Base-by-base conservation (phyloP, 192 early-diverging fungal species). In the Mortierella claussenii region DNA sequence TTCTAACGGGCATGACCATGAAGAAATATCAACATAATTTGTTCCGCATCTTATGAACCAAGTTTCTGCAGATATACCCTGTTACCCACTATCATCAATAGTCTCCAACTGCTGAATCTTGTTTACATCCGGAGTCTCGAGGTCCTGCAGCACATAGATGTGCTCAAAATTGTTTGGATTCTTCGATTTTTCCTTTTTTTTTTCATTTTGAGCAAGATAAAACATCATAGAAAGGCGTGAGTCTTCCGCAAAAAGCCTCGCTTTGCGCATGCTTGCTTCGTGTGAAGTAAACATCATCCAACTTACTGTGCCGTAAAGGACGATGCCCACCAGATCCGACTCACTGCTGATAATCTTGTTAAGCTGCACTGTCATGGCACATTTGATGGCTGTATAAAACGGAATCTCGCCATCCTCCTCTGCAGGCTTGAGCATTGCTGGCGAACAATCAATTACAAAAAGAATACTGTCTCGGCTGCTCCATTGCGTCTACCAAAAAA, bases 31-130 rank as follows among this genome's bases (percentile, higher is more conserved):
- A n/a, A n/a, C n/a, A n/a, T n/a, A n/a, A n/a, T n/a, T n/a, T n/a
- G n/a, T n/a, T n/a, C n/a, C n/a, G n/a, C n/a, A n/a, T n/a, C n/a
- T n/a, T n/a, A n/a, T n/a, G n/a, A n/a, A n/a, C n/a, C n/a, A n/a
- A n/a, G n/a, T n/a, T n/a, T n/a, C n/a, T n/a, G n/a, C n/a, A n/a
- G n/a, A n/a, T n/a, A n/a, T n/a, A n/a, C n/a, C n/a, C 44, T 11
- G 33, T 61, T 30, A 52, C 64, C 20, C 68, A 90, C 88, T 79
- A 7, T 83, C 81, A 43, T 63, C 82, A 28, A 91, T 63, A 8
- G 57, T 48, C 40, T 91, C 89, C 18, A 90, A 63, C 37, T 89
- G 85, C 44, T 83, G 65, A 33, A 93, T 90, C 21, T 83, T 81
- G 20, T 80, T 69, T 3, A 86, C 86, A 66, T 87, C 84, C 4